Evolutionary conservation across 768 basidiomycete genomes (phyloP).

Genomic region (Clathrus columnatus): DNA sequence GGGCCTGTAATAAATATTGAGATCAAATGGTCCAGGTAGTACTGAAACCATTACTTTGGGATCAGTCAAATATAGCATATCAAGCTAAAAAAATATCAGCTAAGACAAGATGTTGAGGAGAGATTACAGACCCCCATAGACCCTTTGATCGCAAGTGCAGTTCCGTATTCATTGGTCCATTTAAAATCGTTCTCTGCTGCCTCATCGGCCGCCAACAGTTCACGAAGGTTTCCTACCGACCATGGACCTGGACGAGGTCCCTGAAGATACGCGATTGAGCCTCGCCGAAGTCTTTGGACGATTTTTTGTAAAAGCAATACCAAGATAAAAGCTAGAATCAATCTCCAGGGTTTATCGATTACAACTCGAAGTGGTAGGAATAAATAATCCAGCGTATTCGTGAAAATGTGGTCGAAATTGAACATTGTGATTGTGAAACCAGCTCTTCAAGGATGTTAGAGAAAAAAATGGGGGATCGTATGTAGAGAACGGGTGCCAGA

Average conservation of each 20-base stretch:
- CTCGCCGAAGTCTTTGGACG: background rate
- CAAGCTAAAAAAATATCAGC: background rate
- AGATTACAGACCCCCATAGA: background rate
- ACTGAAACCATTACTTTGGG: background rate
- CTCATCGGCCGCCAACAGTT: background rate
- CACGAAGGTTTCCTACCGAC: background rate
- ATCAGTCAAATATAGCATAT: background rate
- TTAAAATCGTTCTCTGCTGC: background rate
- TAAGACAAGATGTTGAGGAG: background rate
- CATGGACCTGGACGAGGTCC: background rate
- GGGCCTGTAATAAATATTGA: background rate
- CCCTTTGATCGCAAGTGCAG: background rate
- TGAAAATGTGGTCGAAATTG: too few species aligned
- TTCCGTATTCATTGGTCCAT: background rate
- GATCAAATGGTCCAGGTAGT: background rate
- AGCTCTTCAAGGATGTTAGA: too few species aligned
- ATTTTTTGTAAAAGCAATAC: background rate
- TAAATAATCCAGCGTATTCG: too few species aligned
- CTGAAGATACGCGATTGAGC: slow-evolving; percentile 1
- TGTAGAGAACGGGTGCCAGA: too few species aligned
- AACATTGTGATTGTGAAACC: too few species aligned
- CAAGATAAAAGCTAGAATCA: too few species aligned
- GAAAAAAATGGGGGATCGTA: too few species aligned
- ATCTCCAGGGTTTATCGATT: too few species aligned
- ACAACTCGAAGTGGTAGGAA: too few species aligned